These are phyloP conservation scores for Gamarada debralockiae DNA, from an alignment of 495 filamentous ascomycete species.

Conservation along the genomic window DNA sequence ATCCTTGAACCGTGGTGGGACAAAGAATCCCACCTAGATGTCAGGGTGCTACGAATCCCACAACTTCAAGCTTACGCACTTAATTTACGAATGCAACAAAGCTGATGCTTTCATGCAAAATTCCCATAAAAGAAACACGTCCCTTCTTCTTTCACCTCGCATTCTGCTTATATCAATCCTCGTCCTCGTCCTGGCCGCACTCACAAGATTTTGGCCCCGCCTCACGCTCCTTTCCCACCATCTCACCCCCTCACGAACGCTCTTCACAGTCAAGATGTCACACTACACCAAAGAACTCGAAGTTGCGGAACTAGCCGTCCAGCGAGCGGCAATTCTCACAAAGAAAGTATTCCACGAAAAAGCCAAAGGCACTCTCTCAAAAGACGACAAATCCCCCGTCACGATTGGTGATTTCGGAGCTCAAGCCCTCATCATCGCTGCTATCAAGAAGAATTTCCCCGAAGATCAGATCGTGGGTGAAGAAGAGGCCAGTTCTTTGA, in stretches of 20 bases:
- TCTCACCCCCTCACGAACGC: constrained; percentile 7
- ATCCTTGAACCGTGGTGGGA: too few species aligned
- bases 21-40: too few species aligned
- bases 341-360: constrained; percentile 90
- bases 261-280: constrained; percentile 29
- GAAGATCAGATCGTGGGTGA: constrained; percentile 89
- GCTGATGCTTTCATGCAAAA: too few species aligned
- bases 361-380: constrained; percentile 89
- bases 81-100: too few species aligned
- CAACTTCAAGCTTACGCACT: too few species aligned
- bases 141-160: constrained; percentile 1
- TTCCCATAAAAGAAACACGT: not conserved
- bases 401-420: constrained; percentile 98
- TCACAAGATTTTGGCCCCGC: constrained; percentile 20
- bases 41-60: too few species aligned
- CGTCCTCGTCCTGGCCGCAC: constrained; percentile 21
- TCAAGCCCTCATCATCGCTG: constrained; percentile 90
- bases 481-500: constrained; percentile 80
- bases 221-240: constrained; percentile 21
- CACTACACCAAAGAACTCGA: constrained; percentile 76
- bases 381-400: constrained; percentile 92
- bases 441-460: constrained; percentile 85
- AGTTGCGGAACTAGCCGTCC: constrained; percentile 86
- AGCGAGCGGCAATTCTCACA: constrained; percentile 82
- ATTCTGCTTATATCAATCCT: constrained; percentile 16